Evolutionary conservation across 306 rosid genomes (phyloP).

Genomic region (Begonia masoniana): DNA sequence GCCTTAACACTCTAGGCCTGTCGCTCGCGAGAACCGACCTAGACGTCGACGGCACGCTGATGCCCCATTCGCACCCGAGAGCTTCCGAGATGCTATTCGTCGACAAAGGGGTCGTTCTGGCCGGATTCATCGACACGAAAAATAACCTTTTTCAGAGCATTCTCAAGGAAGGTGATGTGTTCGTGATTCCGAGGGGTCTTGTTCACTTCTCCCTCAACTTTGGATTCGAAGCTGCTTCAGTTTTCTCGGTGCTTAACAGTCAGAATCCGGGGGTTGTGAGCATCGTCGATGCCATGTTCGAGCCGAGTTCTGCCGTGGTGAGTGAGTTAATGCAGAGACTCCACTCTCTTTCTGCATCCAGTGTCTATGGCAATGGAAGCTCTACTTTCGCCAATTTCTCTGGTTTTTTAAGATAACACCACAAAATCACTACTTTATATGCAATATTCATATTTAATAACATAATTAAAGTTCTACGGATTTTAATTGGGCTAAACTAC

Average conservation of each 20-base stretch:
- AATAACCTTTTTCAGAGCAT: constrained; percentile 27
- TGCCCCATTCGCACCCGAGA: constrained; percentile 59
- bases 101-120: constrained; percentile 28
- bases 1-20: constrained; percentile 63
- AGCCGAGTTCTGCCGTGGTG: constrained; percentile 18
- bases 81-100: constrained; percentile 59
- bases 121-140: constrained; percentile 46
- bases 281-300: constrained; percentile 14
- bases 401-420: too few species aligned
- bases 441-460: too few species aligned
- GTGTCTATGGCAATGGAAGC: too few species aligned
- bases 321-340: constrained; percentile 25
- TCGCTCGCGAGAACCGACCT: constrained; percentile 52
- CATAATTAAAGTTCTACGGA: too few species aligned
- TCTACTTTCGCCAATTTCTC: too few species aligned
- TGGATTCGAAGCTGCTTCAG: constrained; percentile 30
- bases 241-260: constrained; percentile 45
- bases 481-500: too few species aligned
- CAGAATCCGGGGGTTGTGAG: constrained; percentile 59
- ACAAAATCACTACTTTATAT: too few species aligned
- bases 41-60: constrained; percentile 30
- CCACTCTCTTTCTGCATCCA: constrained; percentile 17
- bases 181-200: constrained; percentile 64
- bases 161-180: constrained; percentile 44
- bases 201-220: constrained; percentile 43